Percentiles rank a stretch among this genome's conserved stretches.
phyloP scores from a whole-genome alignment of 345 rosid species.

The Sapria himalayana region DNA sequence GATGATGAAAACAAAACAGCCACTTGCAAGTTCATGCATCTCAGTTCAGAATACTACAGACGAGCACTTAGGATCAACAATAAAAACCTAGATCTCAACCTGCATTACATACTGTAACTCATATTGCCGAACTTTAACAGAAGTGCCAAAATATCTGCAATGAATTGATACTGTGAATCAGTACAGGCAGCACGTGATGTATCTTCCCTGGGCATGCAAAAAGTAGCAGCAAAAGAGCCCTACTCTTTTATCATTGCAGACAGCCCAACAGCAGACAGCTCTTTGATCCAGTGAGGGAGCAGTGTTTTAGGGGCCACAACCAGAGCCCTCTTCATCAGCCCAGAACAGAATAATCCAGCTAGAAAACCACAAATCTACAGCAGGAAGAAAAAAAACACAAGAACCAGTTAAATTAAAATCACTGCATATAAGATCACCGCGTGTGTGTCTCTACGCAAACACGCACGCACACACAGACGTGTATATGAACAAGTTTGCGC shows the following conservation, averaged over 20 bases:
- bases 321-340: conserved; percentile 57
- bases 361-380: conserved; percentile 80
- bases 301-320: conserved; percentile 88
- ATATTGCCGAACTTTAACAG: conserved; percentile 57
- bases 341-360: conserved; percentile 72
- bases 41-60: background rate
- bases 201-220: conserved; percentile 4
- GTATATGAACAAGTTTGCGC: background rate
- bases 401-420: too few species aligned
- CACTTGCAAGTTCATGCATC: background rate
- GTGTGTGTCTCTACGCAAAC: too few species aligned
- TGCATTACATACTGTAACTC: conserved; percentile 71
- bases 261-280: conserved; percentile 68
- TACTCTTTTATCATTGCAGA: conserved; percentile 73
- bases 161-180: conserved; percentile 1
- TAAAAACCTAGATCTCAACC: conserved; percentile 21
- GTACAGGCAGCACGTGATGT: background rate
- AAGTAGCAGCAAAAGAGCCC: conserved; percentile 11
- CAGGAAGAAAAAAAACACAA: conserved; percentile 6
- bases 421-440: too few species aligned
- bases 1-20: conserved; percentile 3
- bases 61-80: background rate
- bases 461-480: too few species aligned
- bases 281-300: conserved; percentile 94
- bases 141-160: conserved; percentile 58